phyloP scores from a whole-genome alignment of 495 filamentous ascomycete species.

The Echria macrotheca region DNA sequence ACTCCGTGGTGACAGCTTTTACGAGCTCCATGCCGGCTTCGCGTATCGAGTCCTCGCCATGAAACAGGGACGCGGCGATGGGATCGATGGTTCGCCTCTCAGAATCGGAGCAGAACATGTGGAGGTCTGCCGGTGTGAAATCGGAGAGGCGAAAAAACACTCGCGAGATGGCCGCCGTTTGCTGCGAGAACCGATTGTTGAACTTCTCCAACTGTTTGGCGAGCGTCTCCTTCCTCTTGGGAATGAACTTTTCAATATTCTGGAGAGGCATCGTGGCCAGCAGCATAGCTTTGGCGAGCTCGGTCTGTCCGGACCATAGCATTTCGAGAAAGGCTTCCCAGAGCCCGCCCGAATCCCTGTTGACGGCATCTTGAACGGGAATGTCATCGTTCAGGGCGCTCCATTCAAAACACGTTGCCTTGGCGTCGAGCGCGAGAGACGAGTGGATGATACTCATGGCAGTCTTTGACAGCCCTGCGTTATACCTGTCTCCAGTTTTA shows the following conservation, averaged over 20 bases:
- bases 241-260: constrained; percentile 65
- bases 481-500: constrained; percentile 28
- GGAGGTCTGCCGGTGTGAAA: constrained; percentile 60
- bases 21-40: constrained; percentile 72
- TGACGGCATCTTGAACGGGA: constrained; percentile 60
- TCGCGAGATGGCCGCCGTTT: constrained; percentile 62
- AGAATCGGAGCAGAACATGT: constrained; percentile 56
- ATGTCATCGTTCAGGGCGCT: constrained; percentile 54
- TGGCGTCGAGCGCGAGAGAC: constrained; percentile 69
- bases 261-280: constrained; percentile 62
- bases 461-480: constrained; percentile 35
- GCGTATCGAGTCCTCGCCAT: constrained; percentile 61
- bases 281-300: constrained; percentile 65
- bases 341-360: constrained; percentile 58
- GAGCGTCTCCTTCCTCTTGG: constrained; percentile 40
- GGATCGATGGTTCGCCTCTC: constrained; percentile 54
- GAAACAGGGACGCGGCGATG: constrained; percentile 62
- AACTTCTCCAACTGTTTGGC: constrained; percentile 53
- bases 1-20: constrained; percentile 69
- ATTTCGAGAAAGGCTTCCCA: constrained; percentile 72
- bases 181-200: constrained; percentile 65
- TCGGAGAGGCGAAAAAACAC: constrained; percentile 72
- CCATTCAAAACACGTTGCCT: constrained; percentile 65
- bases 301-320: constrained; percentile 56
- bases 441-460: constrained; percentile 62